Percentiles rank a stretch among this genome's conserved stretches.
These are phyloP conservation scores for Colletotrichum eleusines DNA, from an alignment of 2,329 filamentous ascomycete species.

Conservation along the genomic window DNA sequence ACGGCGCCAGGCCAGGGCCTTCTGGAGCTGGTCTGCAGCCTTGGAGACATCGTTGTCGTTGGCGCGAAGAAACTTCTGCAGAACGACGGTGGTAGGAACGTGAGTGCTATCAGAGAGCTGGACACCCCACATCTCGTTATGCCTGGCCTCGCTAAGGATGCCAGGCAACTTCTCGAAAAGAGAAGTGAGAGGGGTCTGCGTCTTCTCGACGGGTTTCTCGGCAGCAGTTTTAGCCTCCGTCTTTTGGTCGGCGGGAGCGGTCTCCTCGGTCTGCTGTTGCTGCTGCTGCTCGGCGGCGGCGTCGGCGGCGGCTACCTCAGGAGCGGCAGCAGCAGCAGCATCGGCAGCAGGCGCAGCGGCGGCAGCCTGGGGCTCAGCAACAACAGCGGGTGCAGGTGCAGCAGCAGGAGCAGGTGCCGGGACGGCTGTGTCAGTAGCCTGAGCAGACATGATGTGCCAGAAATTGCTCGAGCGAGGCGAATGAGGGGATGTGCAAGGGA, in stretches of 20 bases:
- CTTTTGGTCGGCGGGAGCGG: conserved; percentile 47
- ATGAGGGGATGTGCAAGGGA: background rate
- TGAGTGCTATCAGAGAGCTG: conserved; percentile 69
- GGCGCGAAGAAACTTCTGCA: conserved; percentile 94
- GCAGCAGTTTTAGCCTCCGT: conserved; percentile 45
- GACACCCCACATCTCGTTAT: conserved; percentile 91
- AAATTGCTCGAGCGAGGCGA: conserved; percentile 5
- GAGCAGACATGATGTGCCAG: conserved; percentile 47
- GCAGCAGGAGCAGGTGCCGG: conserved; percentile 27
- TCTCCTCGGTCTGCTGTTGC: conserved; percentile 24
- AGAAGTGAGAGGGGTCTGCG: conserved; percentile 59
- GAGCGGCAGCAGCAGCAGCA: conserved; percentile 44
- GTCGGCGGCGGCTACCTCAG: conserved; percentile 4
- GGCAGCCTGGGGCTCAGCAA: conserved; percentile 17
- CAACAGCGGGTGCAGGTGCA: conserved; percentile 14
- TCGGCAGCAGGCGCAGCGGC: conserved; percentile 42
- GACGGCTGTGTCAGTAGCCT: conserved; percentile 40
- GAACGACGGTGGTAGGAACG: conserved; percentile 82
- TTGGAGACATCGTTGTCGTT: conserved; percentile 81
- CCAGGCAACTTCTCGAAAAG: conserved; percentile 70
- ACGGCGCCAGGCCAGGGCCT: conserved; percentile 87
- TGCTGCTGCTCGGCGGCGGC: conserved; percentile 4
- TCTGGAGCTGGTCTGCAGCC: conserved; percentile 81
- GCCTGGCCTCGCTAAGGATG: conserved; percentile 67
- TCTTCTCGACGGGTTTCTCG: conserved; percentile 39